Evolutionary conservation across 2,329 filamentous ascomycete genomes (phyloP), one percentile per base, ranked within the genome.

Genomic region (Sclerotiophoma versabilis): DNA sequence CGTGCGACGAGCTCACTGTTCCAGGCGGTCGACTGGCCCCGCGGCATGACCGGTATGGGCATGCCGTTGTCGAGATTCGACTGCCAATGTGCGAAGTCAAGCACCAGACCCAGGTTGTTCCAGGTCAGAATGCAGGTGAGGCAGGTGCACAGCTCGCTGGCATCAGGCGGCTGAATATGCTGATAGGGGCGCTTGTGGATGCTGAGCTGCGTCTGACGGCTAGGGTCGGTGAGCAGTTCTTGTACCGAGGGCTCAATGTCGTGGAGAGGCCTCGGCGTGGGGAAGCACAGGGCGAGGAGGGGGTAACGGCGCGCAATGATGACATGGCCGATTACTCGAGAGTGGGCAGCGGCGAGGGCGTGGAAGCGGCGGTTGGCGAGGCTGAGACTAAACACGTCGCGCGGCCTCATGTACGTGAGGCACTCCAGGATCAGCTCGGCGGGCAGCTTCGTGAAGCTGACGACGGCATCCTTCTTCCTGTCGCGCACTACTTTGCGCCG

Each of bases 41-140:
- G 75, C 0, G 77, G 72, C 23, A 86, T 78, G 29, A 79, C 78
- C 0, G 81, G 81, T 1, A 87, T 80, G 0, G 83, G 83, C 14
- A 80, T 75, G 1, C 82, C 79, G 0, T 64, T 59, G 51, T 86
- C 80, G 7, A 86, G 76, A 36, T 82, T 64, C 1, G 62, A 37
- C 62, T 86, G 84, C 80, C 83, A 87, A 62, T 83, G 75, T 0
- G 81, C 79, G 60, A 86, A 82, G 61, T 87, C 84, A 10, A 86
- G 76, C 11, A 79, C 71, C 0, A 85, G 62, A 53, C 78, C 79
- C 5, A 87, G 77, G 12, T 81, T 79, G 59, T 83, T 83, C 84
- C 84, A 87, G 2, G 80, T 77, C 30, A 84, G 64, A 36, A 83
- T 70, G 63, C 84, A 87, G 0, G 81, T 83, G 22, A 84, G 68